Conservation (phyloP, 2,329 filamentous ascomycete species). For the Sporothrix brasiliensis region DNA sequence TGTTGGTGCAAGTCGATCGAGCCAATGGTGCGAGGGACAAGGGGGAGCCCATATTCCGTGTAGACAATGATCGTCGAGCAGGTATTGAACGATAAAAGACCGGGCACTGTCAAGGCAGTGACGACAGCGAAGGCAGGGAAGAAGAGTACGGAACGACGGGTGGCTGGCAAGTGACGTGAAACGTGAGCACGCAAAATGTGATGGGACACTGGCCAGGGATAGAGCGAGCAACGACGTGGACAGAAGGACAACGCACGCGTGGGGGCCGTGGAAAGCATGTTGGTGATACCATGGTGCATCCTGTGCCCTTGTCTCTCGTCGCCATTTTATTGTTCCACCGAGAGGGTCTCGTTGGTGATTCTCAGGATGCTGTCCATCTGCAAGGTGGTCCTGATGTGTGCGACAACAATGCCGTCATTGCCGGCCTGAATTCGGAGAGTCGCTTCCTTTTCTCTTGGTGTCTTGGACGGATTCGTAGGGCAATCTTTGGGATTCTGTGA, state of each 20-base stretch:
- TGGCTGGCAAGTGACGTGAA: background rate
- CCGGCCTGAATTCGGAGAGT: too few species aligned
- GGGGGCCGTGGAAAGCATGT: background rate
- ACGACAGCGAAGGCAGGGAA: background rate
- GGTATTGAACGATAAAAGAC: background rate
- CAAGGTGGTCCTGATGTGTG: too few species aligned
- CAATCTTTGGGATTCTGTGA: too few species aligned
- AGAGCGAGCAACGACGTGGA: slow-evolving; percentile 14
- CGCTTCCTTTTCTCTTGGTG: too few species aligned
- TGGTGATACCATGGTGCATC: background rate
- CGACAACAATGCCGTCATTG: too few species aligned
- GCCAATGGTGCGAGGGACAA: background rate
- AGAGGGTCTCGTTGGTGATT: too few species aligned
- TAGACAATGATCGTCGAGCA: background rate
- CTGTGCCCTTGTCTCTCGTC: background rate
- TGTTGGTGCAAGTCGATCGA: slow-evolving; percentile 18
- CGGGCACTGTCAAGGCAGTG: too few species aligned
- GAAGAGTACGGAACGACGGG: background rate
- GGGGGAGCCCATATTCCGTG: background rate
- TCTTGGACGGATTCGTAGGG: too few species aligned
- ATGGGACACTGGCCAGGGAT: background rate
- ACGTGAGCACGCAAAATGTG: background rate
- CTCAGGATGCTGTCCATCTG: too few species aligned
- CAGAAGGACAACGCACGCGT: slow-evolving; percentile 9
- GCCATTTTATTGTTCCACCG: too few species aligned